Conservation (phyloP, 129 eudicot genomes). For the Ambrosia artemisiifolia region DNA sequence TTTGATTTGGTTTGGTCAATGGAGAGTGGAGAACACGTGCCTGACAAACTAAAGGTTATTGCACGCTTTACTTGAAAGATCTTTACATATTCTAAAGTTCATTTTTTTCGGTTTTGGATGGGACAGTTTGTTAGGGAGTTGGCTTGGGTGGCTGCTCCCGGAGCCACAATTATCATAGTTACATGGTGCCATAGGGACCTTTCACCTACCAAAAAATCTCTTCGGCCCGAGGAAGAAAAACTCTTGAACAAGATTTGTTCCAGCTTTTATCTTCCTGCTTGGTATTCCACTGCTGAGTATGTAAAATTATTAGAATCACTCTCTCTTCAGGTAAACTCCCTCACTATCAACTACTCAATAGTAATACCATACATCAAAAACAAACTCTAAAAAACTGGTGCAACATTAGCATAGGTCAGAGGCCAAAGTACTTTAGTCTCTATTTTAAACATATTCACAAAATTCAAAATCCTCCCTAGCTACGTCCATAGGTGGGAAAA, state of each 20-base stretch:
- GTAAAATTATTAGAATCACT: conserved; percentile 61
- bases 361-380: too few relatives aligned
- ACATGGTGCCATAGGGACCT: conserved; percentile 97
- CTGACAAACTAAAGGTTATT: conserved; percentile 74
- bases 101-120: neutral
- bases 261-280: conserved; percentile 75
- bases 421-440: too few relatives aligned
- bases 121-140: conserved; percentile 77
- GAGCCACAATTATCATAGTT: conserved; percentile 78
- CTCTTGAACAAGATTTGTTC: conserved; percentile 67
- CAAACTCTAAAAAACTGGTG: too few relatives aligned
- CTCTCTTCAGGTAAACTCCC: conserved; percentile 63
- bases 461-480: too few relatives aligned
- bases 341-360: too few relatives aligned
- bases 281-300: conserved; percentile 91
- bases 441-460: too few relatives aligned
- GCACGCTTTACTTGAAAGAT: neutral
- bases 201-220: conserved; percentile 61
- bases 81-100: neutral
- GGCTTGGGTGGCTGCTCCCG: conserved; percentile 89
- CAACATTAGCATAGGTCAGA: too few relatives aligned
- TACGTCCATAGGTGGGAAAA: too few relatives aligned
- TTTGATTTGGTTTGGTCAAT: conserved; percentile 93
- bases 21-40: conserved; percentile 99
- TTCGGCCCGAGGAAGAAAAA: conserved; percentile 60